These are phyloP conservation scores for Rhodotorula sp. DNA, from an alignment of 1,284 basidiomycete species.

Conservation along the genomic window DNA sequence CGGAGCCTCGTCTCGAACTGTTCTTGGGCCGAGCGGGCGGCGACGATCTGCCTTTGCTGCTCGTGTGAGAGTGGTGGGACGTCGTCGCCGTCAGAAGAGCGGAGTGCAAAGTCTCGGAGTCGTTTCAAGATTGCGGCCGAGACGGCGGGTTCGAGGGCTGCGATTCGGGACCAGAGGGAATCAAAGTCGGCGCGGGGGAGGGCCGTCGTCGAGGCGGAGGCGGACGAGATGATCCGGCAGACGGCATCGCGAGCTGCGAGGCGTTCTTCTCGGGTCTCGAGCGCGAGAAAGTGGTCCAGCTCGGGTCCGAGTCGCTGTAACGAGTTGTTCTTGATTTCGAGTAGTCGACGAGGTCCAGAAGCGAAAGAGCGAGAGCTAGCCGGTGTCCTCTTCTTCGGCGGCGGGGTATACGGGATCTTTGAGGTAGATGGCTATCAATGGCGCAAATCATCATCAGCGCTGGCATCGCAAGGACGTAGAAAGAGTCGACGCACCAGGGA, in stretches of 20 bases:
- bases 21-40: neutral
- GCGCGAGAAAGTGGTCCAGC: neutral
- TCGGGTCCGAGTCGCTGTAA: no score
- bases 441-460: neutral
- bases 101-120: neutral
- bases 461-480: no score
- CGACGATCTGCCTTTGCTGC: constrained; percentile 5
- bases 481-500: constrained; percentile 9
- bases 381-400: neutral
- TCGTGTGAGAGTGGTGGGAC: neutral
- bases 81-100: no score
- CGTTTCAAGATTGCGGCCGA: constrained; percentile 7
- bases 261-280: neutral
- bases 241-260: constrained; percentile 3
- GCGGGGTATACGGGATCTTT: constrained; percentile 21
- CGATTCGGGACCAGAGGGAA: constrained; percentile 2
- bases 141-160: neutral
- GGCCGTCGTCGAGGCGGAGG: neutral
- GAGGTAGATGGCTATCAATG: constrained; percentile 22
- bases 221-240: constrained; percentile 1
- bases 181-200: constrained; percentile 11
- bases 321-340: no score
- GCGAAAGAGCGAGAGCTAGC: neutral
- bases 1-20: neutral
- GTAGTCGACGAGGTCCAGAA: no score